Evolutionary conservation across 768 basidiomycete species (phyloP).

Genomic region (Russula virescens): DNA sequence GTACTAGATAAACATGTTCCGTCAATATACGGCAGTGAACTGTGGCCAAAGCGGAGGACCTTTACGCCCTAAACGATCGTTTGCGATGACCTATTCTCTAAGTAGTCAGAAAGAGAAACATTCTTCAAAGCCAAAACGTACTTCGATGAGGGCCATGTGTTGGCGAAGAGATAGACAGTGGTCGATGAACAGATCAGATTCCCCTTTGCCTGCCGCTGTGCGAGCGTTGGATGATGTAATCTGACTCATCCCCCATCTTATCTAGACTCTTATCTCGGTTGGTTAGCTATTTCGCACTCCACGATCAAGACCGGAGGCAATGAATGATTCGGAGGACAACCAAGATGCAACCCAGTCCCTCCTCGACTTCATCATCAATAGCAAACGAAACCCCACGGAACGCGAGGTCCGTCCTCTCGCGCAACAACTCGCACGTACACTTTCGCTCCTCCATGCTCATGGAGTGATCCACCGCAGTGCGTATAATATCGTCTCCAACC

Average conservation of each 20-base stretch:
- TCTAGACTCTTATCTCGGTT: too few relatives aligned
- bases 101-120: background rate
- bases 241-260: background rate
- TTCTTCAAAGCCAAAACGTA: constrained; percentile 12
- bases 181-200: background rate
- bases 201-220: too few relatives aligned
- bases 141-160: constrained; percentile 33
- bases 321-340: too few relatives aligned
- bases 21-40: constrained; percentile 4
- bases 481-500: background rate
- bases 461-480: constrained; percentile 5
- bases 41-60: constrained; percentile 39
- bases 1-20: constrained; percentile 45
- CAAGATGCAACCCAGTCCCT: background rate
- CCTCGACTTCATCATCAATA: background rate
- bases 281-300: too few relatives aligned
- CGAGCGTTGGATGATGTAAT: constrained; percentile 3
- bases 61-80: constrained; percentile 93
- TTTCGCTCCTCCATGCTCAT: constrained; percentile 5
- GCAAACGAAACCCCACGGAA: background rate
- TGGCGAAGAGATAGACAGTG: background rate
- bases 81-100: constrained; percentile 73
- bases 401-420: background rate
- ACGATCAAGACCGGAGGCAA: too few relatives aligned
- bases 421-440: constrained; percentile 3